Evolutionary conservation across 1,139 yeast genomes (phyloP).

Genomic region (Debaryomycetaceae sp.): DNA sequence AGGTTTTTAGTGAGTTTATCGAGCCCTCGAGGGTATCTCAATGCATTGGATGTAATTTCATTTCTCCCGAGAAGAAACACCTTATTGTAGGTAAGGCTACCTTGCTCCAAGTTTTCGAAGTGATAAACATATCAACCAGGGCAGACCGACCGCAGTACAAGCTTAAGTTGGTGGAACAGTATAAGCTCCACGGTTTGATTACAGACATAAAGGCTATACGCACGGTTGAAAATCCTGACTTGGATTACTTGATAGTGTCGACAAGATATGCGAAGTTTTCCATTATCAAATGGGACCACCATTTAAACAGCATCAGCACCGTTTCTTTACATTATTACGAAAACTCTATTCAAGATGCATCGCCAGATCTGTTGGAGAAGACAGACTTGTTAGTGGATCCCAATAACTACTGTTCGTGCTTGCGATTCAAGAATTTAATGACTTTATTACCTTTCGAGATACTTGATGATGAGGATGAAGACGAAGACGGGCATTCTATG

Average conservation of each 20-base stretch:
- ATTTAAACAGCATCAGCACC: conserved; percentile 53
- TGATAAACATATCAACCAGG: conserved; percentile 20
- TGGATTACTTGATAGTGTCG: conserved; percentile 64
- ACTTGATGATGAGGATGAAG: conserved; percentile 43
- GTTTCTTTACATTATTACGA: conserved; percentile 87
- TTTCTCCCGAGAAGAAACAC: conserved; percentile 47
- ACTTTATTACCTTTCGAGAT: conserved; percentile 69
- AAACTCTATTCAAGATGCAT: conserved; percentile 52
- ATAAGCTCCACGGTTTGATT: conserved; percentile 67
- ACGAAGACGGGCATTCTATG: conserved; percentile 24
- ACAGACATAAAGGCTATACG: conserved; percentile 55
- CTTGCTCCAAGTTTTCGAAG: conserved; percentile 64
- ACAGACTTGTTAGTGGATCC: conserved; percentile 68
- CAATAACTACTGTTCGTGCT: conserved; percentile 54
- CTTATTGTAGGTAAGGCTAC: conserved; percentile 72
- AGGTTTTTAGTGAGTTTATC: conserved; percentile 75
- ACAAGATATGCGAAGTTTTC: conserved; percentile 79
- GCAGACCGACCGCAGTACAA: conserved; percentile 25
- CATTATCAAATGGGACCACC: conserved; percentile 67
- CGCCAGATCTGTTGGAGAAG: conserved; percentile 43
- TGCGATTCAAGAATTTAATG: conserved; percentile 67
- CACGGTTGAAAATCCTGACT: conserved; percentile 45
- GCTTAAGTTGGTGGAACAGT: conserved; percentile 61
- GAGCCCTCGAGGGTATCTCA: conserved; percentile 75
- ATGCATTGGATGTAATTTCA: conserved; percentile 61